Base-by-base conservation (phyloP, 1,139 yeast species). In the Hanseniaspora gamundiae region DNA sequence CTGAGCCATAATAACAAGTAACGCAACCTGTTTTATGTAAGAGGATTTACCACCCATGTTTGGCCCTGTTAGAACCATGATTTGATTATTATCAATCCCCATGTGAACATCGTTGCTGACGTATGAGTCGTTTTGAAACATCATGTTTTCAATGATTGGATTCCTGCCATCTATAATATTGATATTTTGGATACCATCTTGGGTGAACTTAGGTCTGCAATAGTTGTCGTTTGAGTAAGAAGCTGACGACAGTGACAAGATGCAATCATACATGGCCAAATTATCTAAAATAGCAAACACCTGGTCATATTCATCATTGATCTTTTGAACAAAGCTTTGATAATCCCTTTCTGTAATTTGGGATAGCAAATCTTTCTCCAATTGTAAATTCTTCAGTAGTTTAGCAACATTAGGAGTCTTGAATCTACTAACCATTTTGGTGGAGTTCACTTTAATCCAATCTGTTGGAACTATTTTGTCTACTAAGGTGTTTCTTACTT, bases 391-490 rank as follows among this genome's bases (percentile, higher is more conserved):
- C 44, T 76, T 76, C 43, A 78, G 70, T 33, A 83, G 64, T 16
- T 65, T 62, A 1, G 67, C 55, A 1, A 77, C 69, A 36, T 62
- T 65, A 0, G 93, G 85, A 0, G 94, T 70, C 47, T 91, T 67
- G 58, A 77, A 88, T 47, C 96, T 66, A 2, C 86, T 74, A 2
- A 84, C 78, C 2, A 76, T 62, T 48, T 77, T 76, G 0, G 95
- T 85, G 7, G 82, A 80, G 52, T 75, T 81, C 33, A 82, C 73
- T 51, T 84, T 78, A 10, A 80, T 64, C 94, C 96, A 91, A 46
- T 75, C 76, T 1, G 64, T 52, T 0, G 97, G 96, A 1, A 87
- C 62, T 2, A 64, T 61, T 42, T 72, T 73, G 11, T 33, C 30
- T 4, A 73, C 68, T 41, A 74, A 75, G 1, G 74, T 67, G 50